phyloP scores from a whole-genome alignment of 2,329 filamentous ascomycete genomes.

The Pseudogymnoascus destructans region DNA sequence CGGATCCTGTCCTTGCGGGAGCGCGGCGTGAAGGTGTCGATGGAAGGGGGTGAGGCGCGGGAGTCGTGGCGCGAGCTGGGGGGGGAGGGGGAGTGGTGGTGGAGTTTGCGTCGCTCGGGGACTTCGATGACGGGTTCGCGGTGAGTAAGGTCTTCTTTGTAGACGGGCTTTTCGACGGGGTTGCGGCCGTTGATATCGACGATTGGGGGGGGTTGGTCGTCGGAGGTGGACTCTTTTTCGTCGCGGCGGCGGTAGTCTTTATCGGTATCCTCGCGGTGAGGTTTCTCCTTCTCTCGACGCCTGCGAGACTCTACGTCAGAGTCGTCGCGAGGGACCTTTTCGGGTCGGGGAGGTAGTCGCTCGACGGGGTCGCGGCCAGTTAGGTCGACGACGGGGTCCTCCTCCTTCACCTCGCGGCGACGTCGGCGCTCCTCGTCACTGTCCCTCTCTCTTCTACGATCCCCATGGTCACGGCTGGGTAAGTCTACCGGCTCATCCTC shows the following conservation, averaged over 20 bases:
- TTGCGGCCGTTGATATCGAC: constrained; percentile 26
- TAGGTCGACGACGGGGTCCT: background rate
- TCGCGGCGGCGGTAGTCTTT: constrained; percentile 4
- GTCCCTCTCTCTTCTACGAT: background rate
- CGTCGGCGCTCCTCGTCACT: constrained; percentile 15
- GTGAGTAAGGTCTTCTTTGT: constrained; percentile 20
- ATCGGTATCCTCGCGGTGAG: constrained; percentile 8
- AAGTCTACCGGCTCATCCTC: background rate
- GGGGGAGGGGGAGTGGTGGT: constrained; percentile 2
- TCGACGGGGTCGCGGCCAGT: constrained; percentile 9
- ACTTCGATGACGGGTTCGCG: constrained; percentile 13
- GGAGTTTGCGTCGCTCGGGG: constrained; percentile 13
- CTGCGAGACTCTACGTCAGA: background rate
- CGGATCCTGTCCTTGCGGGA: constrained; percentile 8
- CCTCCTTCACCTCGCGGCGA: constrained; percentile 11
- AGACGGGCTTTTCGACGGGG: constrained; percentile 36
- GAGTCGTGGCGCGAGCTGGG: constrained; percentile 18
- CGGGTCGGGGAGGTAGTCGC: background rate
- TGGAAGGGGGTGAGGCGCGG: constrained; percentile 13
- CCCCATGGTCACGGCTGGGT: background rate
- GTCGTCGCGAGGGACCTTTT: background rate
- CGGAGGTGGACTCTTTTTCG: background rate
- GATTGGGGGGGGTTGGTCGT: constrained; percentile 11
- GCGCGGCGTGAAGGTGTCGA: background rate
- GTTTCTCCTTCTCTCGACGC: constrained; percentile 1